Conservation (phyloP, 495 filamentous ascomycete species). For the Endocarpon pusillum region DNA sequence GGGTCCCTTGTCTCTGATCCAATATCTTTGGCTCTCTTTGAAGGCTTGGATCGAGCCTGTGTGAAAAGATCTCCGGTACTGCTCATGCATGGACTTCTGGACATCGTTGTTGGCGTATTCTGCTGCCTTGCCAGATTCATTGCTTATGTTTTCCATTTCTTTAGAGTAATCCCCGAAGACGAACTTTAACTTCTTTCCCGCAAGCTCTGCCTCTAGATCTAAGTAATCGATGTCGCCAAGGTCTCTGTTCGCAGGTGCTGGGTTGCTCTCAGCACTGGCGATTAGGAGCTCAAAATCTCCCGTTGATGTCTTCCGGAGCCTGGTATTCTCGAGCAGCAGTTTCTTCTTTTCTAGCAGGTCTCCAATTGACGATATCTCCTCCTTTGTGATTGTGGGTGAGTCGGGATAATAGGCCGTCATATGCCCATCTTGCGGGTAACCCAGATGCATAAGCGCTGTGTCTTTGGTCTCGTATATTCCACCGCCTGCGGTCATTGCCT, state of each 20-base stretch:
- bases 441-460: conserved; percentile 61
- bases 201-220: conserved; percentile 42
- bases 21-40: conserved; percentile 78
- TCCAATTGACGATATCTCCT: conserved; percentile 58
- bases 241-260: conserved; percentile 46
- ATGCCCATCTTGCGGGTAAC: conserved; percentile 68
- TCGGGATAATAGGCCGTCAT: conserved; percentile 87
- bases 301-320: conserved; percentile 55
- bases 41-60: conserved; percentile 73
- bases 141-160: conserved; percentile 65
- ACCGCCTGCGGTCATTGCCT: conserved; percentile 32
- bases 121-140: conserved; percentile 51
- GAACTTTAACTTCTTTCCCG: conserved; percentile 56
- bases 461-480: conserved; percentile 54
- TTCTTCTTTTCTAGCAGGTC: conserved; percentile 60
- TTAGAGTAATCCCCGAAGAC: conserved; percentile 70
- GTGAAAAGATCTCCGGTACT: conserved; percentile 73
- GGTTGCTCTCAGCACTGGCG: conserved; percentile 48
- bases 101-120: conserved; percentile 67
- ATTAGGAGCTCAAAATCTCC: conserved; percentile 70
- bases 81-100: conserved; percentile 67
- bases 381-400: conserved; percentile 67
- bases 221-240: conserved; percentile 48
- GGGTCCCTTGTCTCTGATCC: conserved; percentile 85
- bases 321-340: conserved; percentile 70